Conservation (phyloP, 345 rosid species). For the Cardiospermum halicacabum region DNA sequence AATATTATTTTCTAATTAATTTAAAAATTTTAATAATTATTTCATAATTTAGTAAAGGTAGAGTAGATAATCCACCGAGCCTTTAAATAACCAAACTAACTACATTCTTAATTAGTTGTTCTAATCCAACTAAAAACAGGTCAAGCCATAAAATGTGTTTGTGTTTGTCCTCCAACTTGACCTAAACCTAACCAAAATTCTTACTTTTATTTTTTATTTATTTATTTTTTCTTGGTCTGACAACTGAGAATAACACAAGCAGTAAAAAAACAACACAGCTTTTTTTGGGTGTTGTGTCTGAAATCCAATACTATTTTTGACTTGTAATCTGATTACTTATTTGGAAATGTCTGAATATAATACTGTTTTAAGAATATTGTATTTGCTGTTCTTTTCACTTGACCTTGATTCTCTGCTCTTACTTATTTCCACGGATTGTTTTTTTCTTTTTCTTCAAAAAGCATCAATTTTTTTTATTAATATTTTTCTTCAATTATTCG, state of each 20-base stretch:
- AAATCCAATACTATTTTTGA: neutral
- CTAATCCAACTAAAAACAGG: neutral
- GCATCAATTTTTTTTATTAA: no score
- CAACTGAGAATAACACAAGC: neutral
- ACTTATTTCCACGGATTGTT: neutral
- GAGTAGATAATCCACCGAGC: no score
- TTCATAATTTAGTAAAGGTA: no score
- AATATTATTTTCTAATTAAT: no score
- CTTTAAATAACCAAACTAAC: no score
- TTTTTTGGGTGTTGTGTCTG: neutral
- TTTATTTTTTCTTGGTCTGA: no score
- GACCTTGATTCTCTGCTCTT: neutral
- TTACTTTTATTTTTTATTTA: no score
- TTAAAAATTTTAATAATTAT: no score
- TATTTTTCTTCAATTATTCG: no score
- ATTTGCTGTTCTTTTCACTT: neutral
- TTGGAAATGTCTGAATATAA: neutral
- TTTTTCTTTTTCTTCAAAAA: neutral
- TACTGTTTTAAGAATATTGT: neutral
- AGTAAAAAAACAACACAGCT: neutral
- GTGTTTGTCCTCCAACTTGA: slow-evolving; percentile 16
- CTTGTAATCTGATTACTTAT: neutral
- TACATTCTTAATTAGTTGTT: neutral
- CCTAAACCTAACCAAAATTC: slow-evolving; percentile 10
- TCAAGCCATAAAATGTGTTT: neutral